These are phyloP conservation scores for Miscanthus lutarioriparius DNA, from an alignment of 176 grass and related monocot genomes.

Conservation along the genomic window DNA sequence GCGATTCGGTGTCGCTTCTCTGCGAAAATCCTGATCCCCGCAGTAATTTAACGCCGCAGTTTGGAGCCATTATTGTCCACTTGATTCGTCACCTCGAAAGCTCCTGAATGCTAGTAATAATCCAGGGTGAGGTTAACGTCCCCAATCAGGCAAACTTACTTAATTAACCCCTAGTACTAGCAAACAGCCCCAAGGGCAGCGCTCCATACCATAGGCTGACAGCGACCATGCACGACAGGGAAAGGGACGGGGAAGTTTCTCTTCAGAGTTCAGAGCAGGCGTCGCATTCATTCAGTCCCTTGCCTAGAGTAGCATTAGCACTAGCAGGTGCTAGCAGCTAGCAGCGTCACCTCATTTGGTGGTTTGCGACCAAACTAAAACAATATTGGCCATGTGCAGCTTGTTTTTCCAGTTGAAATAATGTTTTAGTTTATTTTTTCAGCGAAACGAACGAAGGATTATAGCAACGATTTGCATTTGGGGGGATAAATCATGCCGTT, in stretches of 20 bases:
- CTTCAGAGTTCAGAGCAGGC: neutral
- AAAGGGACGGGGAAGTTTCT: conserved; percentile 35
- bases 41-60: conserved; percentile 34
- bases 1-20: neutral
- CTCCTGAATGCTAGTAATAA: conserved; percentile 29
- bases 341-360: conserved; percentile 5
- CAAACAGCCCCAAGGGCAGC: neutral
- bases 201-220: neutral
- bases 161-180: neutral
- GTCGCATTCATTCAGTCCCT: neutral
- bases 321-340: too few relatives aligned
- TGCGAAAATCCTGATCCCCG: neutral
- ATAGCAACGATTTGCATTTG: conserved; percentile 21
- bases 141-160: conserved; percentile 18
- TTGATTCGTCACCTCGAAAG: conserved; percentile 25
- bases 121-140: neutral
- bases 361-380: conserved; percentile 16
- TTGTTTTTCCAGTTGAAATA: too few relatives aligned
- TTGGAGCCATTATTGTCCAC: conserved; percentile 4
- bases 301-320: neutral
- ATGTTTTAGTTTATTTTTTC: too few relatives aligned
- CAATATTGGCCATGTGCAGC: too few relatives aligned
- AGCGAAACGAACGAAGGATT: too few relatives aligned
- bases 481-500: too few relatives aligned
- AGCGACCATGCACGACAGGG: neutral